Percentiles rank a stretch among this genome's conserved stretches.
Conservation (phyloP, 1,139 yeast species). For the Petasospora fabianii region DNA sequence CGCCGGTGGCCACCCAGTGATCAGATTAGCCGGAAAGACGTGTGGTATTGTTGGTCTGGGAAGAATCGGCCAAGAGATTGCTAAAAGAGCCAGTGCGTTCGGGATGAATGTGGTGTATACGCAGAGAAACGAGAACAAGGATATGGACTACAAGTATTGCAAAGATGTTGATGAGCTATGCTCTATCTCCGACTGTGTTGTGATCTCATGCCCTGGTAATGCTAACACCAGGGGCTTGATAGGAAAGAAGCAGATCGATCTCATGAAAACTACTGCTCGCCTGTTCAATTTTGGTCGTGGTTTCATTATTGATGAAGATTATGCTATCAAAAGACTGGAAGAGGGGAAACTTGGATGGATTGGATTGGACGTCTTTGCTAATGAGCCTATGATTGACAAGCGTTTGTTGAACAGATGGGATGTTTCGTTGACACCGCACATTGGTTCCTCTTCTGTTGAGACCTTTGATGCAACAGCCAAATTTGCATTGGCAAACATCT, state of each 20-base stretch:
- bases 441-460: conserved; percentile 67
- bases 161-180: conserved; percentile 35
- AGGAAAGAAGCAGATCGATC: conserved; percentile 44
- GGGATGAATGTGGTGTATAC: conserved; percentile 72
- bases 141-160: conserved; percentile 35
- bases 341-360: conserved; percentile 63
- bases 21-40: conserved; percentile 53
- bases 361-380: conserved; percentile 77
- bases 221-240: conserved; percentile 56
- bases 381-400: conserved; percentile 64
- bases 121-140: conserved; percentile 46
- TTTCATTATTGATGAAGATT: conserved; percentile 62
- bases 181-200: conserved; percentile 47
- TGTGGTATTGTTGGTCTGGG: conserved; percentile 79
- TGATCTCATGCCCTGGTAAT: conserved; percentile 68
- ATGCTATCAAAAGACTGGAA: conserved; percentile 51
- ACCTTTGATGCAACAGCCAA: conserved; percentile 46
- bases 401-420: conserved; percentile 51
- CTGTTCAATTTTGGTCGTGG: conserved; percentile 84
- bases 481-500: conserved; percentile 45
- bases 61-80: conserved; percentile 66
- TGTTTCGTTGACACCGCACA: conserved; percentile 69
- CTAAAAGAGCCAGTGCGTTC: conserved; percentile 48
- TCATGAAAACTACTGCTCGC: conserved; percentile 43
- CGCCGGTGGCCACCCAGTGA: conserved; percentile 13